Conservation (phyloP, 208 protist genomes). For the Kentomonas sorsogonicus region DNA sequence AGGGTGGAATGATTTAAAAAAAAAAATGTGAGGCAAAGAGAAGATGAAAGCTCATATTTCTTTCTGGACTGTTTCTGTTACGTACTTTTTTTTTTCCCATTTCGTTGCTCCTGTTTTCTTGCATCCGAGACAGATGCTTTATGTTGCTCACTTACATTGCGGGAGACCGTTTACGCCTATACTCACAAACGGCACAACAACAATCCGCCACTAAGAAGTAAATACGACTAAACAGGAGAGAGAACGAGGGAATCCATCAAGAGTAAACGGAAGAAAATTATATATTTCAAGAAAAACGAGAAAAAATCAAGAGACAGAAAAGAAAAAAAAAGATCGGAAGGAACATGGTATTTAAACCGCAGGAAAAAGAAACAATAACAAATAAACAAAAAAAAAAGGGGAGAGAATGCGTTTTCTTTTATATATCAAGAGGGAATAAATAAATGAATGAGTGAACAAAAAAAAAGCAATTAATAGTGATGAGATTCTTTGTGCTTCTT, state of each 20-base stretch:
- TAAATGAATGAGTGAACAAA: too few relatives aligned
- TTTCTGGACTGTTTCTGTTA: not conserved
- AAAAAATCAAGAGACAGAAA: constrained; percentile 1
- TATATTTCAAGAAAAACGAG: not conserved
- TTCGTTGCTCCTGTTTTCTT: constrained; percentile 1
- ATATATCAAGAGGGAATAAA: too few relatives aligned
- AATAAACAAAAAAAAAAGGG: not conserved
- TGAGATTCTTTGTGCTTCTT: too few relatives aligned
- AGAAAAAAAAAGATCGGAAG: not conserved
- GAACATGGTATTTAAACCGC: not conserved
- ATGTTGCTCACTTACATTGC: too few relatives aligned
- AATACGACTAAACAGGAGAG: too few relatives aligned
- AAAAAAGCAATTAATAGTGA: too few relatives aligned
- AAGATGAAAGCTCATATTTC: not conserved
- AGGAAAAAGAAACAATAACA: not conserved
- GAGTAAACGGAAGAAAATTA: too few relatives aligned
- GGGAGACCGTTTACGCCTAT: not conserved
- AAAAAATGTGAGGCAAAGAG: not conserved
- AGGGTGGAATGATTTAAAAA: too few relatives aligned
- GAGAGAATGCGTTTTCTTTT: not conserved
- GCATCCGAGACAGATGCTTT: too few relatives aligned
- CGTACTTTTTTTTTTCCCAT: constrained; percentile 4
- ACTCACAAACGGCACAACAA: not conserved
- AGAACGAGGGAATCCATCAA: too few relatives aligned
- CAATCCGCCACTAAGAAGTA: too few relatives aligned